Base-by-base conservation (phyloP, 1,284 basidiomycete species). In the Cutaneotrichosporon dermatis region DNA sequence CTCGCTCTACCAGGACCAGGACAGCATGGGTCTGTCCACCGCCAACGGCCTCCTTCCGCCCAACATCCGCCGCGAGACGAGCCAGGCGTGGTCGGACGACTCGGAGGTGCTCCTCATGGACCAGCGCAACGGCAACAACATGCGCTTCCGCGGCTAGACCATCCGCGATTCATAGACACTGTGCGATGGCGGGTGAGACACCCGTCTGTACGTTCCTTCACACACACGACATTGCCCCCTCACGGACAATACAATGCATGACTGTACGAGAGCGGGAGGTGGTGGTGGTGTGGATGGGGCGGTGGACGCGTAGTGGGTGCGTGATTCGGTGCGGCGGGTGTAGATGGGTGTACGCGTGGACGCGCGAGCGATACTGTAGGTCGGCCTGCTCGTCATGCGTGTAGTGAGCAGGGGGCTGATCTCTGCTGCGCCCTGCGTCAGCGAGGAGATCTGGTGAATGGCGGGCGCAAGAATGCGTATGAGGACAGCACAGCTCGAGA, bases 21-120 rank as follows among this genome's bases (percentile, higher is more conserved):
- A 49, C 41, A 39, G 37, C 12, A 11, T 15, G 13, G 65, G 57
- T 6, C 68, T 63, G 63, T 53, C 67, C 8, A 57, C 65, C 4
- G 58, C 59, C 9, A 58, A 63, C 39, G 52, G 42, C 16, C 53
- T 63, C 12, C 46, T 71, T 3, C 71, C 71, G 4, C 73, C 73
- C 55, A 75, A 75, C 59, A 65, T 75, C 57, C 58, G 69, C 33
- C 60, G 71, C 36, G 73, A 72, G 54, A 61, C 55, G n/a, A 65
- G 62, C 34, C 60, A 57, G 9, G 54, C 55, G 12, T 72, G 62
- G 61, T 62, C 63, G 7, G 71, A 72, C 54, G 62, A 64, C 54
- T 58, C 56, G n/a, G 58, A 60, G 45, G 48, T 63, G 11, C 54
- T 63, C 12, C 56, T 63, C 37, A 49, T 56, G 44, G 56, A 63